Base-by-base conservation (phyloP, 257 asterid genomes). In the Solanum peruvianum region DNA sequence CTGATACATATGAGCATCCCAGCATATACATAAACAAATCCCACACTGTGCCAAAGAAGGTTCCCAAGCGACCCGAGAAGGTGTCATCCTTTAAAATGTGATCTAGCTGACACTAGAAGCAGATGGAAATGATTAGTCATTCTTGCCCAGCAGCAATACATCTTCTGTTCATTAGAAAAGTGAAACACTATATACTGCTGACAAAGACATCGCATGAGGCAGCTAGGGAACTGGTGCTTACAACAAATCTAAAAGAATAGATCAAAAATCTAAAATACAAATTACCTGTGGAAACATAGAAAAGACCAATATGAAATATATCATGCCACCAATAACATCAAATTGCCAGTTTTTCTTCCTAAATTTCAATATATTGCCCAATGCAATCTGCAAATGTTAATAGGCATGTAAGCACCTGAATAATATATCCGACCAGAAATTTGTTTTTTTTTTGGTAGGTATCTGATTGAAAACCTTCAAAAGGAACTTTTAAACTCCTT, bases 261-360 rank as follows among this genome's bases (percentile, higher is more conserved):
- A 9, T 6, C 25, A 13, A 45, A 45, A 4, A 2, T 45, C 35
- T 33, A 18, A 31, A 49, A 81, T 29, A 44, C 4, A 78, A 60
- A 33, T 89, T 89, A 97, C 99, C 98, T 93, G 99, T 44, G 99
- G 99, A 91, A 97, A 97, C 98, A 97, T 96, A 87, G 99, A 97
- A 88, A 95, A 96, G 86, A 93, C 95, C 90, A 97, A 91, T 62
- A 94, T 73, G 75, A 97, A 97, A 91, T 95, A 97, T 91, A 97
- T 96, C 86, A 97, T 89, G 86, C 99, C 99, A 73, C 99, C 99
- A 71, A 97, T 94, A 87, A 95, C 89, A 92, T 97, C 99, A 86
- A 97, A 97, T 93, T 96, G 99, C 99, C 99, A 97, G 88, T 97
- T 97, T 89, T 97, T 97, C 97, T 97, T 97, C 82, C 99, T 95